These are phyloP conservation scores for Ustilaginoidea virens DNA, from an alignment of 2,329 filamentous ascomycete species.

Conservation along the genomic window DNA sequence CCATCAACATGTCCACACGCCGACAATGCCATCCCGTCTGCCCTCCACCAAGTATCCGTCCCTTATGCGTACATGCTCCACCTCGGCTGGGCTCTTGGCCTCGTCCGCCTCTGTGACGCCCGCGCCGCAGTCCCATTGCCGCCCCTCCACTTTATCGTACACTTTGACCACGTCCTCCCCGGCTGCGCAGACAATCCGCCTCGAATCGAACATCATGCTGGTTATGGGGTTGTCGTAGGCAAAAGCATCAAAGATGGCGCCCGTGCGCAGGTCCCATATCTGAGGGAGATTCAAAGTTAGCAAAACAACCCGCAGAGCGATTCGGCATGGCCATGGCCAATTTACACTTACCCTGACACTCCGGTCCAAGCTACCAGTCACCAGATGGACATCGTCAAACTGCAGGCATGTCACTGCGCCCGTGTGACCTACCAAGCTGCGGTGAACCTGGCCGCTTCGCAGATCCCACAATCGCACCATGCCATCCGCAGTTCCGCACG, in stretches of 20 bases:
- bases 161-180: constrained; percentile 93
- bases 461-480: constrained; percentile 97
- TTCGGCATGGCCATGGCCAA: not conserved
- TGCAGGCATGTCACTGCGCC: constrained; percentile 87
- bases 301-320: too few species aligned
- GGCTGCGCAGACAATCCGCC: constrained; percentile 78
- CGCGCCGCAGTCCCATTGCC: constrained; percentile 92
- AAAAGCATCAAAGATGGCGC: constrained; percentile 88
- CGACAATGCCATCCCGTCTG: constrained; percentile 71
- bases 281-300: too few species aligned
- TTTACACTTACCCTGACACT: constrained; percentile 69
- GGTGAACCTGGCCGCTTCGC: constrained; percentile 89
- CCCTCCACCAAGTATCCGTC: constrained; percentile 93
- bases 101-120: constrained; percentile 56
- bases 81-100: constrained; percentile 46
- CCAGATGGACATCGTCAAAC: constrained; percentile 89
- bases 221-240: constrained; percentile 87
- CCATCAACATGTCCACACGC: constrained; percentile 65
- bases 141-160: constrained; percentile 91
- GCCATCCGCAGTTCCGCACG: constrained; percentile 91
- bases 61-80: constrained; percentile 79
- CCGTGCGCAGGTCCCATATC: constrained; percentile 98
- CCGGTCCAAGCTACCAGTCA: constrained; percentile 83
- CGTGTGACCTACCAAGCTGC: constrained; percentile 89
- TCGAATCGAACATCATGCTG: constrained; percentile 91